phyloP scores from a whole-genome alignment of 2,329 filamentous ascomycete genomes.

The Conoideocrella luteorostrata region DNA sequence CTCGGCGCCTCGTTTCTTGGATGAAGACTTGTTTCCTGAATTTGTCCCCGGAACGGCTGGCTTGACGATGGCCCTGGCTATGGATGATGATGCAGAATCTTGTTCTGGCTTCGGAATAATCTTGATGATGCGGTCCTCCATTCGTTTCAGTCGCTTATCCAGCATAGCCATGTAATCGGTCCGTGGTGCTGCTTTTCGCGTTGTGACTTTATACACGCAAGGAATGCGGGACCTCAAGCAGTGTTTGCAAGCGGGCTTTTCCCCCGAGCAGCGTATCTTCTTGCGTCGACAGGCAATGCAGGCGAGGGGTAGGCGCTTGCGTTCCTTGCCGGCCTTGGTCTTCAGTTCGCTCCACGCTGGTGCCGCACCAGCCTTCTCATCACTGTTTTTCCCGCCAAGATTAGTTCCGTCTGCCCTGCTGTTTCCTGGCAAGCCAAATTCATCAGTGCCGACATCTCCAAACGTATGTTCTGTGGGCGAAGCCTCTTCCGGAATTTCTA shows the following conservation, averaged over 20 bases:
- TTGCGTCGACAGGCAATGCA: slow-evolving; percentile 95
- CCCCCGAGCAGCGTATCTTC: slow-evolving; percentile 95
- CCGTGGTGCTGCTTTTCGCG: slow-evolving; percentile 84
- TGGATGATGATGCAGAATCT: slow-evolving; percentile 54
- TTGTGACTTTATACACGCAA: slow-evolving; percentile 96
- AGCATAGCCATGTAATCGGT: slow-evolving; percentile 99
- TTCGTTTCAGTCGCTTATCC: slow-evolving; percentile 88
- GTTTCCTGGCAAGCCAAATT: slow-evolving; percentile 47
- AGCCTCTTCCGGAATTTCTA: slow-evolving; percentile 39
- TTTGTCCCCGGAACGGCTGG: slow-evolving; percentile 59
- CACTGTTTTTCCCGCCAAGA: slow-evolving; percentile 45
- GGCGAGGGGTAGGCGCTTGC: slow-evolving; percentile 84
- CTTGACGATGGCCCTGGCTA: slow-evolving; percentile 78
- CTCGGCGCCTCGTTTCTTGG: slow-evolving; percentile 77
- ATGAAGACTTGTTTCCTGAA: slow-evolving; percentile 34
- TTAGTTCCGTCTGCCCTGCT: slow-evolving; percentile 47
- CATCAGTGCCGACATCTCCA: slow-evolving; percentile 50
- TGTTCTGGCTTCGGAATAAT: slow-evolving; percentile 83
- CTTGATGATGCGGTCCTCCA: slow-evolving; percentile 97
- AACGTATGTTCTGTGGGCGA: slow-evolving; percentile 40
- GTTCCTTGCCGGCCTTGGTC: slow-evolving; percentile 90
- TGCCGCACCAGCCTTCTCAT: slow-evolving; percentile 51
- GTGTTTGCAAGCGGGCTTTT: slow-evolving; percentile 96
- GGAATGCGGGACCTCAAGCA: slow-evolving; percentile 87
- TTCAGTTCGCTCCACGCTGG: slow-evolving; percentile 78